Evolutionary conservation across 768 basidiomycete genomes (phyloP).

Genomic region (Guyanaporus albipodus): DNA sequence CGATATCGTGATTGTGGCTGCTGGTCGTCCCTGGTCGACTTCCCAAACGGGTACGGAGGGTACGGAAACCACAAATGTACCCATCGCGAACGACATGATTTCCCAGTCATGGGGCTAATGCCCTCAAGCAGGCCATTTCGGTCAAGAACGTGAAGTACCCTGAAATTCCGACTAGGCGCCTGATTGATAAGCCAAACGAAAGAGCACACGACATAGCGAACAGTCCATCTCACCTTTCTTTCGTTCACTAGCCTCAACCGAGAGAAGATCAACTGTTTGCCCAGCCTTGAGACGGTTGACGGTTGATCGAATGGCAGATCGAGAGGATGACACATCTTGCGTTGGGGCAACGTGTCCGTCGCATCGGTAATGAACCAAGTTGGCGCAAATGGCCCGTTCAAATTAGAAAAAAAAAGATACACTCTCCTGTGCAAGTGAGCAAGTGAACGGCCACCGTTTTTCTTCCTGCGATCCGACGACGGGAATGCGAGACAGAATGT

Average conservation of each 20-base stretch:
- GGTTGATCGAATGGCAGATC: conserved; percentile 4
- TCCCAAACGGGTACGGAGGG: background rate
- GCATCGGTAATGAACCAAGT: conserved; percentile 20
- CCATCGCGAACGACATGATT: background rate
- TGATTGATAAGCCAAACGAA: background rate
- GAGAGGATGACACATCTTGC: background rate
- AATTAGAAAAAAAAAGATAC: too few species aligned
- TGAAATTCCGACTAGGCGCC: background rate
- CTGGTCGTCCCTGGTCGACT: conserved; percentile 1
- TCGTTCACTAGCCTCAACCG: background rate
- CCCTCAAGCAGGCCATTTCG: too few species aligned
- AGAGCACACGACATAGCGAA: background rate
- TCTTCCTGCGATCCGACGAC: too few species aligned
- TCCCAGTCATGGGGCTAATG: too few species aligned
- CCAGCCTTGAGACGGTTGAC: background rate
- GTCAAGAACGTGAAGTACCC: background rate
- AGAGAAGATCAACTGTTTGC: conserved; percentile 8
- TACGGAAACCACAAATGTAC: too few species aligned
- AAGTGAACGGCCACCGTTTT: too few species aligned
- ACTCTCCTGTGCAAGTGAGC: too few species aligned
- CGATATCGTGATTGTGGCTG: conserved; percentile 14
- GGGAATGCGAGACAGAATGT: too few species aligned
- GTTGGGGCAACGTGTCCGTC: too few species aligned
- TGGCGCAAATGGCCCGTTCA: too few species aligned
- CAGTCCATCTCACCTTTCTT: too few species aligned